Evolutionary conservation across 2,329 filamentous ascomycete species (phyloP).

Genomic region (Neonectria coccinea): DNA sequence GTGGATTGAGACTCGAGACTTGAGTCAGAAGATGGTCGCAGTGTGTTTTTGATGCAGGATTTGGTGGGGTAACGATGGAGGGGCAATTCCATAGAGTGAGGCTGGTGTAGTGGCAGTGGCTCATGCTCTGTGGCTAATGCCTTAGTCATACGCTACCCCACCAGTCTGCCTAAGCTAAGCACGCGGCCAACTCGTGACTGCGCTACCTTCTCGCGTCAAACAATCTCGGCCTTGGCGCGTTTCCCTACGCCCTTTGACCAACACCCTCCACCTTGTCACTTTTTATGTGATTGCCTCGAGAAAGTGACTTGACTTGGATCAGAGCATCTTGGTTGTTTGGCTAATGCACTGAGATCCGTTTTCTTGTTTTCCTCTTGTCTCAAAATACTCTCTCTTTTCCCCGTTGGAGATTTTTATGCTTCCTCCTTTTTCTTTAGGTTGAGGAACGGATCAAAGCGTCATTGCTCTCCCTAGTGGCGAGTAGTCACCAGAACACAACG

Average conservation of each 20-base stretch:
- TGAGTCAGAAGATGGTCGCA: constrained; percentile 17
- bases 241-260: constrained; percentile 12
- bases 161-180: neutral
- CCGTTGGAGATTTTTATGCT: neutral
- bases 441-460: constrained; percentile 40
- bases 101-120: constrained; percentile 28
- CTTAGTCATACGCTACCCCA: constrained; percentile 3
- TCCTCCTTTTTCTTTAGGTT: constrained; percentile 19
- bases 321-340: neutral
- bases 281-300: constrained; percentile 25
- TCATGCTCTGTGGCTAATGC: constrained; percentile 8
- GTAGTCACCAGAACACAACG: constrained; percentile 15
- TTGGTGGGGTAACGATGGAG: constrained; percentile 43
- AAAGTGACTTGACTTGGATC: constrained; percentile 24
- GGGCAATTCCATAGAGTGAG: constrained; percentile 29
- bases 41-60: constrained; percentile 31
- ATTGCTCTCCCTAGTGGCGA: constrained; percentile 31
- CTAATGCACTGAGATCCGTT: neutral
- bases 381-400: constrained; percentile 8
- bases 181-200: constrained; percentile 48
- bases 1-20: constrained; percentile 7
- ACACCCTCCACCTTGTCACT: neutral
- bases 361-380: neutral
- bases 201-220: constrained; percentile 52
- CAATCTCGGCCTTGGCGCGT: constrained; percentile 15